These are phyloP conservation scores for Abrus precatorius DNA, from an alignment of 306 rosid genomes.

Conservation along the genomic window DNA sequence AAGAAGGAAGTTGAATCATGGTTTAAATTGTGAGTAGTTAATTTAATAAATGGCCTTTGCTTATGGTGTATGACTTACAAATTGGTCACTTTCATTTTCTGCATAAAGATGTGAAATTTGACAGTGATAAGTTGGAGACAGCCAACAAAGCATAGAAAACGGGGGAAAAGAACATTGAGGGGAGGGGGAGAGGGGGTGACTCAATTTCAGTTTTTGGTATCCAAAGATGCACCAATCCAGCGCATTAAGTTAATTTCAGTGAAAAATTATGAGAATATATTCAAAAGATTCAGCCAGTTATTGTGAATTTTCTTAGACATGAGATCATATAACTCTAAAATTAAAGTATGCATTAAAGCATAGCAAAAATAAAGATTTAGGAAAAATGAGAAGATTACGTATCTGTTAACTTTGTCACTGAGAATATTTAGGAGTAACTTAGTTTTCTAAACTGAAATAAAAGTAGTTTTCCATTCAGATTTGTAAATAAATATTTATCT, in stretches of 20 bases:
- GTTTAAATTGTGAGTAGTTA: background rate
- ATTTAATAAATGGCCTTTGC: background rate
- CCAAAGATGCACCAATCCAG: background rate
- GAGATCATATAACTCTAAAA: conserved; percentile 18
- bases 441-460: conserved; percentile 32
- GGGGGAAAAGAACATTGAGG: background rate
- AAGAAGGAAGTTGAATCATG: background rate
- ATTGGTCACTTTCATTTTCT: conserved; percentile 23
- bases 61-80: background rate
- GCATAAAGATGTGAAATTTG: background rate
- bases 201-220: conserved; percentile 5
- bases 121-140: conserved; percentile 3
- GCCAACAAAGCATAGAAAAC: background rate
- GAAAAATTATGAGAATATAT: conserved; percentile 38
- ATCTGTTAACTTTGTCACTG: background rate
- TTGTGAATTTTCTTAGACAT: conserved; percentile 25
- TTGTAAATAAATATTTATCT: conserved; percentile 17
- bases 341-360: conserved; percentile 2
- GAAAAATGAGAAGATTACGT: conserved; percentile 28
- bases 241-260: background rate
- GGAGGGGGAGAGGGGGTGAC: background rate
- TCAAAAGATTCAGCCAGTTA: conserved; percentile 35
- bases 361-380: background rate
- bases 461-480: conserved; percentile 13
- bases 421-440: background rate